Percentiles rank a stretch among this genome's conserved stretches.
phyloP scores from a whole-genome alignment of 2,329 filamentous ascomycete species.

The Cercospora citrullina region DNA sequence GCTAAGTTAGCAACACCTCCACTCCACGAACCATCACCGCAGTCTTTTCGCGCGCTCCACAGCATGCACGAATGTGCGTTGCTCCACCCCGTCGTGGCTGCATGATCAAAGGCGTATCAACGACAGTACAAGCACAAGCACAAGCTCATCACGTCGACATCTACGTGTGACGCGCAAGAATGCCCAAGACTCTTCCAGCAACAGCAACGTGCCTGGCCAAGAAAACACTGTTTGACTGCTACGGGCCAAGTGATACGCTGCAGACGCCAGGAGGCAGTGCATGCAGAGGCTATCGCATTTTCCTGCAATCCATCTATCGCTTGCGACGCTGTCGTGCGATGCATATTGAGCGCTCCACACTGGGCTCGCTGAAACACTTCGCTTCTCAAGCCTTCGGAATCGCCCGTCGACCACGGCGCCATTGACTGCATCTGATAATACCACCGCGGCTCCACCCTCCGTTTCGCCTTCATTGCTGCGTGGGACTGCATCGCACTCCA shows the following conservation, averaged over 20 bases:
- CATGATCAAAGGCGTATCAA: background rate
- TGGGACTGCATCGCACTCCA: constrained; percentile 4
- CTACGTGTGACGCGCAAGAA: background rate
- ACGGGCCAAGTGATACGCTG: background rate
- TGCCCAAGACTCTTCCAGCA: background rate
- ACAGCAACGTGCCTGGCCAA: background rate
- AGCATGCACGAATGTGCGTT: background rate
- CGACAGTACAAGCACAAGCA: background rate
- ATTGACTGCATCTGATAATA: constrained; percentile 2
- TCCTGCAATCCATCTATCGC: background rate
- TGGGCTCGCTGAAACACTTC: background rate
- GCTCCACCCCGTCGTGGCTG: background rate
- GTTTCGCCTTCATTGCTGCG: constrained; percentile 12
- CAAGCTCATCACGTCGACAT: background rate
- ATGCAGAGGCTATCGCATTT: background rate
- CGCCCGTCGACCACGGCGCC: background rate
- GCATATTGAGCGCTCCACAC: background rate
- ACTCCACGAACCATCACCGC: background rate
- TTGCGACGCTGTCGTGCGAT: background rate
- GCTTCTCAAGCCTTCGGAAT: background rate
- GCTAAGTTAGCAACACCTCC: background rate
- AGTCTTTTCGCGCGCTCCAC: no score
- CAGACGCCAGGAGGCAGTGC: background rate
- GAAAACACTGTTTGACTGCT: background rate
- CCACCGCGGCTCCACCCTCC: background rate